Conservation (phyloP, 2,329 filamentous ascomycete genomes). For the Proliferodiscus dingleyae region DNA sequence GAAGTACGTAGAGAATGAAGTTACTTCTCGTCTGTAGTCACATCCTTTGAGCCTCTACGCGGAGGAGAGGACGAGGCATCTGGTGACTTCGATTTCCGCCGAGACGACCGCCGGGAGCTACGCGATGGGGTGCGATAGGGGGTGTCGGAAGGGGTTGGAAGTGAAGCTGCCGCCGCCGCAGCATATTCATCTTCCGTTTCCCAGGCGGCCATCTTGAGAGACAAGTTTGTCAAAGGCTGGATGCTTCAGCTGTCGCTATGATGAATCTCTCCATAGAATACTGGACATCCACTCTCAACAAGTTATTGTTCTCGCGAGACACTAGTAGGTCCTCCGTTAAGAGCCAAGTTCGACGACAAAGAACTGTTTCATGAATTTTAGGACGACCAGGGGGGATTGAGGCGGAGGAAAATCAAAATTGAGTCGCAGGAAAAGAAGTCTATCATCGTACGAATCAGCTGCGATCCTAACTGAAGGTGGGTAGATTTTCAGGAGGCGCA, state of each 20-base stretch:
- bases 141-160: constrained; percentile 68
- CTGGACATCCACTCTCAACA: background rate
- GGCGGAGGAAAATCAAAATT: no score
- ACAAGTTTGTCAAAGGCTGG: background rate
- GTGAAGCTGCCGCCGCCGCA: constrained; percentile 50
- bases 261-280: constrained; percentile 5
- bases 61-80: constrained; percentile 58
- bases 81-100: constrained; percentile 56
- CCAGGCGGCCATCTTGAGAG: constrained; percentile 48
- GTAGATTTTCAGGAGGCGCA: background rate
- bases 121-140: constrained; percentile 70
- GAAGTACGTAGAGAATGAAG: constrained; percentile 39
- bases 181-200: constrained; percentile 60
- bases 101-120: constrained; percentile 45
- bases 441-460: background rate
- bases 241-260: background rate
- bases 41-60: constrained; percentile 51
- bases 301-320: background rate
- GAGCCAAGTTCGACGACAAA: no score
- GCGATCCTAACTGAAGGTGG: no score
- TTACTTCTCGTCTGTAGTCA: constrained; percentile 56
- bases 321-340: background rate
- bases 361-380: no score
- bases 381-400: no score
- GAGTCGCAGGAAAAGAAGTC: no score